Base-by-base conservation (phyloP, 179 eudicot genomes). In the Nepenthes alata region DNA sequence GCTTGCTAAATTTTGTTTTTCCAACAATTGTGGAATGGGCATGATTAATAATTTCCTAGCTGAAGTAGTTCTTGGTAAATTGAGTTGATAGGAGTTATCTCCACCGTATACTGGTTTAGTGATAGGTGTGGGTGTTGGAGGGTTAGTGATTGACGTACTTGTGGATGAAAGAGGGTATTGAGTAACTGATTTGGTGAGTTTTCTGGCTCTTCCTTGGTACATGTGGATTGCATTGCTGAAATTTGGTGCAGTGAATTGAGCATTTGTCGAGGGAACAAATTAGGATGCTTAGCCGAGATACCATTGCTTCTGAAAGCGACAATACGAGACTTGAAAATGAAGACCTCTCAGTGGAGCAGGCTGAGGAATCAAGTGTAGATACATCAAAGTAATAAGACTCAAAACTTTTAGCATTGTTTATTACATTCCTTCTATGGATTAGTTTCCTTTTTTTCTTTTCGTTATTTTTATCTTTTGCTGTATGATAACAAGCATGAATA, bases 291-390 rank as follows among this genome's bases (percentile, higher is more conserved):
- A 53, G 56, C 61, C 44, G 57, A 36, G 67, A 52, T 56, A 12
- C 56, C 15, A 39, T 9, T 41, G 66, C 37, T 10, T 65, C 50
- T 25, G 58, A 25, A 6, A 53, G 53, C n/a, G 52, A 12, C n/a
- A 67, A 59, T 13, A 67, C 70, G 75, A 72, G 80, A 71, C 38
- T 44, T 58, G 83, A 65, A 45, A 56, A 58, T 37, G 80, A 75
- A 59, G 78, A 64, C 35, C 63, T 62, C 50, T 41, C 41, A 52
- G 67, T 63, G 60, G 35, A 35, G 55, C 75, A 61, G 62, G 39
- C 58, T 2, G 73, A 70, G 54, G 83, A 73, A 52, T 35, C 61
- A 57, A 63, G 53, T 34, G 3, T 8, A 15, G 36, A 58, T 57
- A 45, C 60, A 44, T 72, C 67, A 45, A 64, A 65, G 83, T 79